Evolutionary conservation across 2,329 filamentous ascomycete species (phyloP).

Genomic region (Penicillium concentricum): DNA sequence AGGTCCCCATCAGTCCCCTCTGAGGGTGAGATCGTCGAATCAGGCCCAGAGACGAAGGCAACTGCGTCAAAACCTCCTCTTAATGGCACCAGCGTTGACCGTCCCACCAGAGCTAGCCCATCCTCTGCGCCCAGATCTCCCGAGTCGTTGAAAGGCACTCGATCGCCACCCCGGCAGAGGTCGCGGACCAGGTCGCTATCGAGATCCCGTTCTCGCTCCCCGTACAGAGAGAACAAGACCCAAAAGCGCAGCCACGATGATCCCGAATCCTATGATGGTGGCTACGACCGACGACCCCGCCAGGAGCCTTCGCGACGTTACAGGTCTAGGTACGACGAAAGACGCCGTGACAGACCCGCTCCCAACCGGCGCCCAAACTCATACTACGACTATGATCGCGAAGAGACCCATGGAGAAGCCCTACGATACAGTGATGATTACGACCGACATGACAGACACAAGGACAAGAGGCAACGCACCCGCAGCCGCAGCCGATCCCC

Average conservation of each 20-base stretch:
- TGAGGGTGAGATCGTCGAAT: constrained; percentile 83
- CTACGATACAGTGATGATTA: constrained; percentile 54
- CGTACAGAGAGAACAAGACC: constrained; percentile 40
- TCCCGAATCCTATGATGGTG: constrained; percentile 27
- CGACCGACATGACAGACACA: constrained; percentile 42
- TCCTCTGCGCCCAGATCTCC: constrained; percentile 49
- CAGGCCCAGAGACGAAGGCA: constrained; percentile 75
- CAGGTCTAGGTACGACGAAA: constrained; percentile 41
- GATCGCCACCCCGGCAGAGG: constrained; percentile 63
- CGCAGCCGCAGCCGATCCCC: constrained; percentile 55
- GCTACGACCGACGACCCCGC: constrained; percentile 30
- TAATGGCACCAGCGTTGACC: constrained; percentile 86
- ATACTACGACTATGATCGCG: constrained; percentile 55
- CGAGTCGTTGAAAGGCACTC: constrained; percentile 49
- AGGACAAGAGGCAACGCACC: constrained; percentile 58
- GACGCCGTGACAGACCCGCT: constrained; percentile 40
- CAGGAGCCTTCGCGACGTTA: constrained; percentile 34
- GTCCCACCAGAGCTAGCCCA: constrained; percentile 74
- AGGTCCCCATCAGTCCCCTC: constrained; percentile 66
- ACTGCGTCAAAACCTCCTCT: constrained; percentile 72
- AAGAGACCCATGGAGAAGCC: constrained; percentile 39
- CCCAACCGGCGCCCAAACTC: constrained; percentile 38
- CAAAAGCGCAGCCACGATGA: constrained; percentile 45
- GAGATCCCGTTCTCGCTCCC: constrained; percentile 41
- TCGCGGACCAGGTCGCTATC: constrained; percentile 37